Evolutionary conservation across 495 filamentous ascomycete species (phyloP), one percentile per base, ranked within the genome.

Genomic region (Neurospora sp.): DNA sequence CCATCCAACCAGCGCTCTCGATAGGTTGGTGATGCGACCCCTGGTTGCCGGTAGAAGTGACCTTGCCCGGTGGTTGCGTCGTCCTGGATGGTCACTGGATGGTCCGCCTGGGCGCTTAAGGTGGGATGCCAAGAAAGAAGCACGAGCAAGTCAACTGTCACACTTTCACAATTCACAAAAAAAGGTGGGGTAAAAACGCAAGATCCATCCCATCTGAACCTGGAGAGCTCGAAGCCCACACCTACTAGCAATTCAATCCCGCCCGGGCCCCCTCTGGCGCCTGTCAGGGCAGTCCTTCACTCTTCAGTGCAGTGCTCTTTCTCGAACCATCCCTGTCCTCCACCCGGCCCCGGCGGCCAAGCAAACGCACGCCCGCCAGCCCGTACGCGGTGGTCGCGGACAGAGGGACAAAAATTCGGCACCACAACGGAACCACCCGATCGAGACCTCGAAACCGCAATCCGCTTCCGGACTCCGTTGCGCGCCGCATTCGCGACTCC

Each of bases 51-150:
- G 53, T 35, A 61, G 53, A 61, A 9, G 53, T 61, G 53, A 61
- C 53, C 53, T 61, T 8, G 53, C 22, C 12, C 12, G 27, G 53
- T 61, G 22, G 53, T 61, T 61, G 53, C 53, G 35, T 35, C 27
- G 53, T 61, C 53, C 53, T 61, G 53, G 53, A 61, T 70, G 27
- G 70, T 35, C 61, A 74, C 69, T 69, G 39, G 48, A 39, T 74
- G 70, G 48, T 69, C 45, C 12, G 68, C 73, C 20, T 75, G 69
- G 77, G 77, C 77, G 77, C 77, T 78, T 78, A 78, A 76, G 65
- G 76, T 75, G 76, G 71, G 71, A 76, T 78, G 75, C 18, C 70
- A 70, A 40, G 35, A 70, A 53, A 22, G 45, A 53, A 53, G 20
- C 45, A 27, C 10, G 45, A 71, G 42, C 37, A 45, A n/a, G 70